Conservation (phyloP, 164 flowering plant species). For the Kingdonia uniflora region DNA sequence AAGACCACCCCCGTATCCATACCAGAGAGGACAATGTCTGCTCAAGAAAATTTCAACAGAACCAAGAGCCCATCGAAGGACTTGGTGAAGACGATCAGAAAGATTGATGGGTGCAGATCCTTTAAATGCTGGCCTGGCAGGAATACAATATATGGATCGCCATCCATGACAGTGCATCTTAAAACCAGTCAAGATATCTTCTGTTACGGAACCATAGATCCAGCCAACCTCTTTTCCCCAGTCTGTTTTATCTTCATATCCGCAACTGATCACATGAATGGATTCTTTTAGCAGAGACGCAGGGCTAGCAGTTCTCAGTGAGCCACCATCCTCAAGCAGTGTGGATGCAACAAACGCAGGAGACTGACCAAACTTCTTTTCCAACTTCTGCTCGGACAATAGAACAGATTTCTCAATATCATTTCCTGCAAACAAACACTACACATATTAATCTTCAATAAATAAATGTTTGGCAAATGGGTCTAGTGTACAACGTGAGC, state of each 20-base stretch:
- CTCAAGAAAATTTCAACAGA: conserved; percentile 66
- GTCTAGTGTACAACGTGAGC: neutral
- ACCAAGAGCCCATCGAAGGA: conserved; percentile 72
- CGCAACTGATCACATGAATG: conserved; percentile 78
- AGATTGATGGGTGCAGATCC: conserved; percentile 69
- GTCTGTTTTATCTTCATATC: conserved; percentile 68
- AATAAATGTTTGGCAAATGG: no score
- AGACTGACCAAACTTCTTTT: conserved; percentile 65
- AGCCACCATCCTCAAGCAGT: conserved; percentile 51
- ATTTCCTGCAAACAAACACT: conserved; percentile 23
- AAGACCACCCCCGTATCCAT: conserved; percentile 53
- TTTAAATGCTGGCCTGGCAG: conserved; percentile 50
- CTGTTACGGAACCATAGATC: conserved; percentile 65
- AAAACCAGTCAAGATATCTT: conserved; percentile 66
- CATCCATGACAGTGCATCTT: conserved; percentile 76
- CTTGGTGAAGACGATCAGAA: conserved; percentile 62
- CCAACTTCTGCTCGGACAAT: conserved; percentile 43
- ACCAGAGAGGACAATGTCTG: conserved; percentile 63
- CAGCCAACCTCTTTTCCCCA: conserved; percentile 84
- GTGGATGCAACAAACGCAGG: conserved; percentile 64
- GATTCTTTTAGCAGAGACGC: conserved; percentile 63
- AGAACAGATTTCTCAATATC: conserved; percentile 25
- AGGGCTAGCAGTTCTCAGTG: conserved; percentile 35
- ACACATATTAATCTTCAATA: no score
- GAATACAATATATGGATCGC: conserved; percentile 57